Conservation (phyloP, 2,329 filamentous ascomycete species). For the Escovopsis sp. region DNA sequence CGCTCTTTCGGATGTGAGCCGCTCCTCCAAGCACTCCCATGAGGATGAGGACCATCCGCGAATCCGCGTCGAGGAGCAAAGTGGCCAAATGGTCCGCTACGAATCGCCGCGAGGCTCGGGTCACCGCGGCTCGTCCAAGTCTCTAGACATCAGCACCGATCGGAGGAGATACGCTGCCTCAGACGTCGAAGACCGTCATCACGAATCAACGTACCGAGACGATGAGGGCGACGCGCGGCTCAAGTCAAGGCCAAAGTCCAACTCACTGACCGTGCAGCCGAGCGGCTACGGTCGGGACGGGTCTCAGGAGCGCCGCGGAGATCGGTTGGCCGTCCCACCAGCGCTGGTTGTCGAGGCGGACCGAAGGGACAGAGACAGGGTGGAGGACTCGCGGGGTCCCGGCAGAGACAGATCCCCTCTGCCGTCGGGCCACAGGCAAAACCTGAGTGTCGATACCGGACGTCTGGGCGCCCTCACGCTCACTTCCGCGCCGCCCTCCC, state of each 20-base stretch:
- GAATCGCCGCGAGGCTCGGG: constrained; percentile 3
- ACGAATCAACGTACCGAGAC: constrained; percentile 9
- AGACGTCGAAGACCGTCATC: constrained; percentile 2
- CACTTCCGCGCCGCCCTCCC: constrained; percentile 56
- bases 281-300: constrained; percentile 20
- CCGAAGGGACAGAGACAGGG: constrained; percentile 10
- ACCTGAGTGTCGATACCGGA: constrained; percentile 34
- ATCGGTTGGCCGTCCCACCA: constrained; percentile 13
- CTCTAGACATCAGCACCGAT: constrained; percentile 1
- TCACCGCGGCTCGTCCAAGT: constrained; percentile 4
- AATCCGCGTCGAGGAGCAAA: constrained; percentile 8
- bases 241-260: constrained; percentile 17
- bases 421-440: constrained; percentile 36
- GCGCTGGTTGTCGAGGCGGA: constrained; percentile 10
- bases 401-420: constrained; percentile 30
- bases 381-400: constrained; percentile 19
- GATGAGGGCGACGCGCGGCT: constrained; percentile 18
- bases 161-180: constrained; percentile 3
- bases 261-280: constrained; percentile 28
- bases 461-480: constrained; percentile 29
- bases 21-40: neutral
- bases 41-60: constrained; percentile 6
- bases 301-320: constrained; percentile 19
- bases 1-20: constrained; percentile 2
- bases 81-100: constrained; percentile 9